Percentiles rank a stretch among this genome's conserved stretches.
These are phyloP conservation scores for Chenopodium berlandieri DNA, from an alignment of 148 eudicot genomes.

Conservation along the genomic window DNA sequence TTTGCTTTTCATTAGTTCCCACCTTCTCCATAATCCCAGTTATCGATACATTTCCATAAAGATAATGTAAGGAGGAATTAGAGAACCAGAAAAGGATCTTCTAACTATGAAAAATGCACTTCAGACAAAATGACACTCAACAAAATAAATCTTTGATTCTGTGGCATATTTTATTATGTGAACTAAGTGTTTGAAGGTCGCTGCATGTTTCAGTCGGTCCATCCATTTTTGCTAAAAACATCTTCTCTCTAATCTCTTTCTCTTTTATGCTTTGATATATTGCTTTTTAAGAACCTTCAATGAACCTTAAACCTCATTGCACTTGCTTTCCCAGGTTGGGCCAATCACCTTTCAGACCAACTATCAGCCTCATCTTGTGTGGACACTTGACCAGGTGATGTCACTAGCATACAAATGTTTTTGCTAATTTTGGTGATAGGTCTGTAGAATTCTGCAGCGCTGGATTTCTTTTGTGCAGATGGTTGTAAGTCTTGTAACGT, in stretches of 20 bases:
- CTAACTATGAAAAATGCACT: background rate
- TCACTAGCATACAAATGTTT: background rate
- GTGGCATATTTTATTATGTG: background rate
- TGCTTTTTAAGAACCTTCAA: background rate
- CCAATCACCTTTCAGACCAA: slow-evolving; percentile 70
- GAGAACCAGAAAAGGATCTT: background rate
- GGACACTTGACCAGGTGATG: slow-evolving; percentile 87
- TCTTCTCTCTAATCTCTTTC: background rate
- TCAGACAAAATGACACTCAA: background rate
- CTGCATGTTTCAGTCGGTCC: background rate
- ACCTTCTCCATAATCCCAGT: background rate
- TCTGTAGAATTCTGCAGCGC: background rate
- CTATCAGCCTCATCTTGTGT: slow-evolving; percentile 85
- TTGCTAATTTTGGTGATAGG: background rate
- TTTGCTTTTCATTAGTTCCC: background rate
- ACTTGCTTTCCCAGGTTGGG: slow-evolving; percentile 56
- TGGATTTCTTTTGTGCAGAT: background rate
- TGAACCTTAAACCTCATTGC: slow-evolving; percentile 6
- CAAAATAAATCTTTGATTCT: background rate
- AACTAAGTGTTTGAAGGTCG: background rate
- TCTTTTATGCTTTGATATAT: background rate
- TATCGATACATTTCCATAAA: background rate
- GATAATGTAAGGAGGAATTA: background rate
- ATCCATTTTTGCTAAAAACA: background rate
- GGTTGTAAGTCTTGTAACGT: background rate